These are phyloP conservation scores for Jasminum sambac DNA, from an alignment of 257 asterid species.

Conservation along the genomic window DNA sequence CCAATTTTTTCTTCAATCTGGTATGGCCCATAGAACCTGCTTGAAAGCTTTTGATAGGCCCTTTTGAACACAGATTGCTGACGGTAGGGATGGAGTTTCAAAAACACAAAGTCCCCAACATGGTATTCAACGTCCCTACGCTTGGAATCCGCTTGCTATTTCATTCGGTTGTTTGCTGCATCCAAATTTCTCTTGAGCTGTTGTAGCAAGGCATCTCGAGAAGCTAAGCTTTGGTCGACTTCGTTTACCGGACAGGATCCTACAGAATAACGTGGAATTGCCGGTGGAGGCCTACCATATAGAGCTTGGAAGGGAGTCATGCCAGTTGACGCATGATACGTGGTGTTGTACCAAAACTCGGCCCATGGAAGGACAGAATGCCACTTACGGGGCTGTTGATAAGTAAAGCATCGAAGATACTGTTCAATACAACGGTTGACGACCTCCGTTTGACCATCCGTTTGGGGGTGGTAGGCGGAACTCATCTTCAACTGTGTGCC, in stretches of 20 bases:
- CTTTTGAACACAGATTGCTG: neutral
- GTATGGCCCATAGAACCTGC: neutral
- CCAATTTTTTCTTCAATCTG: neutral
- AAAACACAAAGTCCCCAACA: neutral
- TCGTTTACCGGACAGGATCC: neutral
- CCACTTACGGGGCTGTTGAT: neutral
- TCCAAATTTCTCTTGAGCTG: neutral
- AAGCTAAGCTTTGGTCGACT: neutral
- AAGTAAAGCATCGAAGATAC: neutral
- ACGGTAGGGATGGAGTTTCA: neutral
- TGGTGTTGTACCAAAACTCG: conserved; percentile 13
- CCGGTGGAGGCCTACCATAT: neutral
- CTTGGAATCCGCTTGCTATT: neutral
- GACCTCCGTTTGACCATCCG: neutral
- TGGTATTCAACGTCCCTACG: neutral
- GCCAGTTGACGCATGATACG: neutral
- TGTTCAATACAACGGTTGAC: neutral
- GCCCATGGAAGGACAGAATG: neutral
- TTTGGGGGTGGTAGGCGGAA: neutral
- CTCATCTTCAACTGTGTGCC: neutral
- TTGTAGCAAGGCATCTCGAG: neutral
- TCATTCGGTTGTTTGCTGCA: neutral
- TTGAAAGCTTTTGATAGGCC: neutral
- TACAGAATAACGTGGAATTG: neutral
- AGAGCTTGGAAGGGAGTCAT: neutral